Conservation (phyloP, 139 green algal species). For the Haematococcus lacustris region DNA sequence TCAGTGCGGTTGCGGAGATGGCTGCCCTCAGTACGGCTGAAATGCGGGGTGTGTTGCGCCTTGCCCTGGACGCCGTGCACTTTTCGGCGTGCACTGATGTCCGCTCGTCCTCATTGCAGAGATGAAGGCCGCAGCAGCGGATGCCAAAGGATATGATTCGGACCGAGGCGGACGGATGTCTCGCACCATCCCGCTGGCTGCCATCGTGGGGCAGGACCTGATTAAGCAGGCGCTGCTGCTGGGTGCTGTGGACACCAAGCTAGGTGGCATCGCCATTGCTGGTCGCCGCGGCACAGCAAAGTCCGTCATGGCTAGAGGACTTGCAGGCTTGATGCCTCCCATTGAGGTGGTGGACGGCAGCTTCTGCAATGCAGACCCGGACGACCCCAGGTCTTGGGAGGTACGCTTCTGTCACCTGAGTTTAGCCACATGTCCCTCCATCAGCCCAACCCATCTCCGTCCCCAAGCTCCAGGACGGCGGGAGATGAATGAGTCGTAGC, state of each 20-base stretch:
- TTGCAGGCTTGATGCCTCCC: conserved; percentile 92
- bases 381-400: conserved; percentile 80
- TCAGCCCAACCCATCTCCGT: no score
- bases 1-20: no score
- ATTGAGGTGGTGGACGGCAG: conserved; percentile 92
- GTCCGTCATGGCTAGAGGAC: conserved; percentile 92
- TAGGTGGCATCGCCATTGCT: conserved; percentile 92
- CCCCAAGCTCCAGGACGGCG: no score
- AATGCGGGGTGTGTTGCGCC: no score
- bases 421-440: no score
- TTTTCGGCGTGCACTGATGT: no score
- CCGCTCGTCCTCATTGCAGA: conserved; percentile 7
- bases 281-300: conserved; percentile 91
- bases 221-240: conserved; percentile 96
- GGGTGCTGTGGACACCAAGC: conserved; percentile 82
- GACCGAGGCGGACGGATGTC: conserved; percentile 17
- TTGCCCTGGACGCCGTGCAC: no score
- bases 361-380: conserved; percentile 92
- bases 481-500: no score
- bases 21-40: no score
- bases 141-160: conserved; percentile 14
- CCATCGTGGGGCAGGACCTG: conserved; percentile 84
- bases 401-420: no score
- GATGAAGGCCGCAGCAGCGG: conserved; percentile 11
- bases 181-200: conserved; percentile 71